Evolutionary conservation across 306 rosid species (phyloP).

Genomic region (Acacia melanoxylon): DNA sequence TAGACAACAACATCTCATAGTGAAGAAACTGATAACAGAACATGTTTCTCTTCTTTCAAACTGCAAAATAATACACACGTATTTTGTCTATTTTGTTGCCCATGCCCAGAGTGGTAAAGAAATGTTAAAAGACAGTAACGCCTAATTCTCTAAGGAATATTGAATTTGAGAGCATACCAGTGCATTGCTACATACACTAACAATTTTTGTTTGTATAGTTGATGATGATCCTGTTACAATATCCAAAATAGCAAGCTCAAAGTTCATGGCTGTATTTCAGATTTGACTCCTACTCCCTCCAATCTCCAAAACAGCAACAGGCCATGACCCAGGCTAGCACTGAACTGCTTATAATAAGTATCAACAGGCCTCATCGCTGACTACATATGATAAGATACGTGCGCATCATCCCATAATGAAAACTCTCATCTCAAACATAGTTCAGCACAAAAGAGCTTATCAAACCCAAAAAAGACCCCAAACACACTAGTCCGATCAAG

Average conservation of each 20-base stretch:
- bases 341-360: background rate
- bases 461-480: slow-evolving; percentile 11
- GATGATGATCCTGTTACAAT: background rate
- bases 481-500: background rate
- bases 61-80: background rate
- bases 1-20: background rate
- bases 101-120: background rate
- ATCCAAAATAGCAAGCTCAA: slow-evolving; percentile 21
- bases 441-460: background rate
- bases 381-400: background rate
- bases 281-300: slow-evolving; percentile 2
- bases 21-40: background rate
- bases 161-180: slow-evolving; percentile 3
- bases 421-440: slow-evolving; percentile 9
- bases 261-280: slow-evolving; percentile 11
- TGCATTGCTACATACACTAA: background rate
- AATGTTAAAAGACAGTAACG: background rate
- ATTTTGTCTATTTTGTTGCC: background rate
- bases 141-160: background rate
- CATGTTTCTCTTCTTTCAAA: background rate
- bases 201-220: background rate
- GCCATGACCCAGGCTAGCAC: slow-evolving; percentile 1
- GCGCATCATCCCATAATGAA: background rate
- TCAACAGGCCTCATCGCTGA: background rate
- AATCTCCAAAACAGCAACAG: slow-evolving; percentile 24